Base-by-base conservation (phyloP, 2,329 filamentous ascomycete genomes). In the Trichoderma koningii region DNA sequence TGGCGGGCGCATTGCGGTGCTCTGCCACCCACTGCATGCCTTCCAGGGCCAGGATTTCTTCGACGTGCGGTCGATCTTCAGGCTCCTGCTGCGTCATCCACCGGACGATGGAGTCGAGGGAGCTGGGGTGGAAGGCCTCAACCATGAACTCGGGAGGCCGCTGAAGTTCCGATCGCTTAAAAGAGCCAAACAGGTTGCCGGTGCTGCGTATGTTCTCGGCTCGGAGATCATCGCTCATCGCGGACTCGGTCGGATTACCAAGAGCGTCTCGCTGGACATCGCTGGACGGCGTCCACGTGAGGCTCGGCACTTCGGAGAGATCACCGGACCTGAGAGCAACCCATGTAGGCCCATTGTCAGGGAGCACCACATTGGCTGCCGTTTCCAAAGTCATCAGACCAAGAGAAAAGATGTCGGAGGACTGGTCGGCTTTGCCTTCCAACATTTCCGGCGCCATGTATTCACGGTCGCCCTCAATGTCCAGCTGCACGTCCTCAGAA, bases 391-490 rank as follows among this genome's bases (percentile, higher is more conserved):
- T 91, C 76, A 98, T 96, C 71, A 98, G 86, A 59, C 95, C 95
- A 34, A 99, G 86, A 12, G 95, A 92, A 76, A 97, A 99, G 57
- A 99, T 86, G 76, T 99, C 95, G 42, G 93, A 91, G 44, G 94
- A 91, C 76, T 94, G 95, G 78, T 96, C 93, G 70, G 90, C 95
- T 68, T 88, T 86, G 48, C 93, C 94, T 73, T 87, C 87, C 21
- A 99, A 86, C 67, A 97, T 92, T 77, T 99, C 95, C 0, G 93
- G 93, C 1, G 91, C 94, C 74, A 99, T 94, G 75, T 99, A 99
- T 75, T 97, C 92, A 56, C 95, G 91, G 75, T 99, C 95, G 38
- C 95, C 95, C 79, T 99, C 95, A 48, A 91, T 90, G 70, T 97
- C 93, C 67, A 95, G 89, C 63, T 88, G 87, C 63, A 86, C 82